Evolutionary conservation across 2,329 filamentous ascomycete genomes (phyloP).

Genomic region (Exophiala spinifera): DNA sequence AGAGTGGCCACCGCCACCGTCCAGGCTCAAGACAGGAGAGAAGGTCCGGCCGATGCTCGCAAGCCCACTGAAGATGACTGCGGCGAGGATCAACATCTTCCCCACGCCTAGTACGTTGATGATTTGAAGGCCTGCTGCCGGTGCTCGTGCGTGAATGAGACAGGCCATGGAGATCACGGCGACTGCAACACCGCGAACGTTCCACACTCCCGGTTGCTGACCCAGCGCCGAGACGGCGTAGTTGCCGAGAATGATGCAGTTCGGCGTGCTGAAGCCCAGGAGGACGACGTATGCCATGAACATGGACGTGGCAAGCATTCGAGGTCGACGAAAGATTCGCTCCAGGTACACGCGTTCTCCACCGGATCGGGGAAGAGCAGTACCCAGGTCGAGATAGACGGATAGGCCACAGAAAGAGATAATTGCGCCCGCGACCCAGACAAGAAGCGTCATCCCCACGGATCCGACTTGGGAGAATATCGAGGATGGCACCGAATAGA

Average conservation of each 20-base stretch:
- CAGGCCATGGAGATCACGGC: constrained; percentile 47
- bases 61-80: constrained; percentile 46
- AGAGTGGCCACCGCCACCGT: background rate
- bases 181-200: constrained; percentile 49
- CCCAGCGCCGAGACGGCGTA: constrained; percentile 43
- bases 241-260: constrained; percentile 51
- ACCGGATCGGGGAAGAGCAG: constrained; percentile 46
- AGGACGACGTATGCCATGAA: constrained; percentile 52
- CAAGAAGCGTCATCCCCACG: constrained; percentile 51
- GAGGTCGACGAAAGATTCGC: constrained; percentile 50
- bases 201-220: constrained; percentile 44
- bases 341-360: constrained; percentile 56
- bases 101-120: constrained; percentile 50
- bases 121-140: constrained; percentile 46
- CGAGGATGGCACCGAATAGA: constrained; percentile 56
- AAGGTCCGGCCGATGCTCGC: constrained; percentile 32
- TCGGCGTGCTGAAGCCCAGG: constrained; percentile 52
- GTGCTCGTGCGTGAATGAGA: constrained; percentile 44
- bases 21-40: background rate
- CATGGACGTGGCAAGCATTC: constrained; percentile 52
- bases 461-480: constrained; percentile 54
- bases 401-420: constrained; percentile 47
- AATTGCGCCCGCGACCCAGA: constrained; percentile 53
- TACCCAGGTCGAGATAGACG: constrained; percentile 49
- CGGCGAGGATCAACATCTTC: constrained; percentile 49